Base-by-base conservation (phyloP, 306 rosid species). In the Glycine latifolia region DNA sequence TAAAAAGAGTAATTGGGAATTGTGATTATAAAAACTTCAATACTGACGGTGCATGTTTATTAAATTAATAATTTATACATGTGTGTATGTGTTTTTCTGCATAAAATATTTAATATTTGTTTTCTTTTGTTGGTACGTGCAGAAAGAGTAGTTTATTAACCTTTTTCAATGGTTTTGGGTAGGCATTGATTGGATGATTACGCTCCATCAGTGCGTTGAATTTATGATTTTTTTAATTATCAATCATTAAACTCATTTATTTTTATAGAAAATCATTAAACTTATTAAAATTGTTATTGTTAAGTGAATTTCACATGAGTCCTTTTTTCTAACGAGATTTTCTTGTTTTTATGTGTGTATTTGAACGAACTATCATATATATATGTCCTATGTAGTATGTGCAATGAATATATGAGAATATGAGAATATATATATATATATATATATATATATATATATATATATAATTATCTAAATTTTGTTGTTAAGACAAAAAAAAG, bases 401-500 rank as follows among this genome's bases (percentile, higher is more conserved):
- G 56, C 70, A 75, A 75, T n/a, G 52, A 2, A n/a, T n/a, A n/a
- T n/a, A n/a, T n/a, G n/a, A n/a, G n/a, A n/a, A n/a, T n/a, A n/a
- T n/a, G n/a, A n/a, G n/a, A n/a, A n/a, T n/a, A n/a, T n/a, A n/a
- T n/a, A n/a, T n/a, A n/a, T n/a, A n/a, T n/a, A n/a, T n/a, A n/a
- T n/a, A n/a, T n/a, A n/a, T n/a, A n/a, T n/a, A n/a, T n/a, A n/a
- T n/a, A n/a, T n/a, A n/a, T n/a, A n/a, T n/a, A n/a, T n/a, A n/a
- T n/a, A n/a, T 33, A 53, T 3, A 53, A 71, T 49, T 49, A 49
- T 74, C 11, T 55, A 50, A 71, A 56, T 4, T 39, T 20, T 59
- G 31, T 26, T 26, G 10, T 3, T 8, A 69, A 46, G 16, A 68
- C 39, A 53, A 41, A 83, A 53, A 41, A 83, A 71, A 83, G 86